A percentile compares a stretch with the other conserved stretches of the same genome.
Conservation (phyloP, 257 asterid species). For the Nicotiana obtusifolia region DNA sequence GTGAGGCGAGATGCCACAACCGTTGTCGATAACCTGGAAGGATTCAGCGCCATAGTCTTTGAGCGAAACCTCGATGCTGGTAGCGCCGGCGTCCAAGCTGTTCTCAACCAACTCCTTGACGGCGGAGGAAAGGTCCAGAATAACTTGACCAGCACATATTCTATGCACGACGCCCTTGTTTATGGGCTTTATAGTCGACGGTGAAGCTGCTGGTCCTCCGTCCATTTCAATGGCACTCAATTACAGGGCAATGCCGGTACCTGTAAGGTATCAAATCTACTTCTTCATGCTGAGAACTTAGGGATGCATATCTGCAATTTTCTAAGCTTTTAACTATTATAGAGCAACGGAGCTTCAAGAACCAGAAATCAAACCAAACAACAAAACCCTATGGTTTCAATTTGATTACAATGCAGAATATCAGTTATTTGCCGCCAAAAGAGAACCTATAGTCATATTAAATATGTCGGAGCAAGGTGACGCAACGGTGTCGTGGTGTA, state of each 20-base stretch:
- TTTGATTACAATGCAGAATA: background rate
- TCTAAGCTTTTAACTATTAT: background rate
- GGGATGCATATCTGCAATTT: background rate
- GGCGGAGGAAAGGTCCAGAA: constrained; percentile 86
- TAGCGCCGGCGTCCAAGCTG: constrained; percentile 96
- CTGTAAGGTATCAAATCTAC: background rate
- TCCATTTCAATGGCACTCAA: constrained; percentile 28
- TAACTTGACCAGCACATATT: constrained; percentile 90
- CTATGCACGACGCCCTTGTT: constrained; percentile 68
- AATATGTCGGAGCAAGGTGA: too few relatives aligned
- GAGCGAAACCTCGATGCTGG: constrained; percentile 72
- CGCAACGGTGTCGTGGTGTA: constrained; percentile 59
- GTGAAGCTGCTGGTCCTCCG: constrained; percentile 20
- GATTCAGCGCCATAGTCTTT: constrained; percentile 75
- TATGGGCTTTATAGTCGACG: constrained; percentile 53
- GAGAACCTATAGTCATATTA: accelerated
- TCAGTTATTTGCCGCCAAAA: background rate
- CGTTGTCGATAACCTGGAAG: constrained; percentile 88
- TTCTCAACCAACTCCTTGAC: constrained; percentile 98
- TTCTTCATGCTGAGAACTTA: background rate
- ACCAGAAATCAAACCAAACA: background rate
- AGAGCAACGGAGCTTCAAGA: background rate
- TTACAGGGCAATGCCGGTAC: background rate
- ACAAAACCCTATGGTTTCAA: background rate
- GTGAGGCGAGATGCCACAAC: constrained; percentile 76